Evolutionary conservation across 129 eudicot genomes (phyloP).

Genomic region (Flaveria brownii): DNA sequence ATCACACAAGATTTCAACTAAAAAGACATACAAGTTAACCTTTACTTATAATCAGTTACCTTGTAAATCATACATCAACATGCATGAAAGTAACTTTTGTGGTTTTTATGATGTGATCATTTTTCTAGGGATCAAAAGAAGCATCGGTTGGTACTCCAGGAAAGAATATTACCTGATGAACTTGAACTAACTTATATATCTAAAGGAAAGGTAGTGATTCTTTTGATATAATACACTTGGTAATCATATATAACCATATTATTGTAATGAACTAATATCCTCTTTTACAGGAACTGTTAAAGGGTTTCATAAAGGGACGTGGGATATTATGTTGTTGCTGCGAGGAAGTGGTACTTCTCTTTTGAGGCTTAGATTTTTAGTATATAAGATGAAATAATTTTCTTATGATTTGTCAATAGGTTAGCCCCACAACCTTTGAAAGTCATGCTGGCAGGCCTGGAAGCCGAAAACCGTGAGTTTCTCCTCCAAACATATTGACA

Average conservation of each 20-base stretch:
- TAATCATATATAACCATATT: constrained; percentile 17
- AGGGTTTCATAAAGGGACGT: constrained; percentile 54
- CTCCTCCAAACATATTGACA: not conserved
- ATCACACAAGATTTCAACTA: constrained; percentile 35
- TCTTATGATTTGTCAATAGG: constrained; percentile 43
- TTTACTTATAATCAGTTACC: not conserved
- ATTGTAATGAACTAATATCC: constrained; percentile 12
- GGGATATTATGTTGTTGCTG: constrained; percentile 73
- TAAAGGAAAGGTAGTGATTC: constrained; percentile 58
- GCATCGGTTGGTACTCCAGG: constrained; percentile 65
- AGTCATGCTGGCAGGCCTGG: constrained; percentile 86
- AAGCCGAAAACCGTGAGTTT: constrained; percentile 78
- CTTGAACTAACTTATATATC: constrained; percentile 56
- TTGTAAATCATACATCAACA: constrained; percentile 19
- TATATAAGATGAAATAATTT: constrained; percentile 3
- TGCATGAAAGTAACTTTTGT: constrained; percentile 21
- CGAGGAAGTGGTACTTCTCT: constrained; percentile 46
- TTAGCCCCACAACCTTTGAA: constrained; percentile 85
- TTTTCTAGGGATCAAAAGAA: constrained; percentile 57
- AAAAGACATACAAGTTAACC: constrained; percentile 49
- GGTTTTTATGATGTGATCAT: constrained; percentile 9
- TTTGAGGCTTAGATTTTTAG: constrained; percentile 1
- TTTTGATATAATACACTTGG: not conserved
- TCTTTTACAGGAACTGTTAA: constrained; percentile 54
- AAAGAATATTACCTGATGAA: constrained; percentile 65